Percentiles rank a stretch among this genome's conserved stretches.
Evolutionary conservation across 2,329 filamentous ascomycete genomes (phyloP).

Genomic region (Colletotrichum lupini): DNA sequence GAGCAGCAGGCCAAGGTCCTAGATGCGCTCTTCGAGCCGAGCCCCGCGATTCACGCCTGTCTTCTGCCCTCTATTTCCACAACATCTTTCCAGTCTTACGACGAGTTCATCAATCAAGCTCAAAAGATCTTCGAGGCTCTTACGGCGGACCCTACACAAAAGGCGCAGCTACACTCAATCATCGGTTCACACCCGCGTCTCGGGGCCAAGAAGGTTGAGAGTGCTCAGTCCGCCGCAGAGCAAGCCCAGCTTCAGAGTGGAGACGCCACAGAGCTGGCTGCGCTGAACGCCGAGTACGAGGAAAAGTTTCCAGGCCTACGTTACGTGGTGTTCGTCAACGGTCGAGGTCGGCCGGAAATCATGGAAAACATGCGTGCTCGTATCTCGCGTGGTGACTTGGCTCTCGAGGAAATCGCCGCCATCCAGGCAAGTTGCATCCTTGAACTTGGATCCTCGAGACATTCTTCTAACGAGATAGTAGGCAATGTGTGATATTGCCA

Average conservation of each 20-base stretch:
- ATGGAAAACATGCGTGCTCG: conserved; percentile 84
- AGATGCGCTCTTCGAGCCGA: conserved; percentile 88
- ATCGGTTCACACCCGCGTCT: conserved; percentile 86
- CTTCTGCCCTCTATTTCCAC: conserved; percentile 73
- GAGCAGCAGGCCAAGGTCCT: conserved; percentile 68
- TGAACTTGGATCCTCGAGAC: too few relatives aligned
- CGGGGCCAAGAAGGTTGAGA: conserved; percentile 85
- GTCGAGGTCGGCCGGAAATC: conserved; percentile 76
- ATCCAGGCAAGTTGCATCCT: conserved; percentile 70
- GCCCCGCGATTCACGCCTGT: conserved; percentile 77
- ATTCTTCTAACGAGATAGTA: conserved; percentile 44
- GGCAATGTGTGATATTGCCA: conserved; percentile 94
- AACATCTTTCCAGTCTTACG: conserved; percentile 72
- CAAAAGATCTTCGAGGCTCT: conserved; percentile 72
- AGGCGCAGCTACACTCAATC: conserved; percentile 73
- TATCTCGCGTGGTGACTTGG: conserved; percentile 75
- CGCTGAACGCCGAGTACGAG: conserved; percentile 84
- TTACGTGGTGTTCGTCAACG: conserved; percentile 95
- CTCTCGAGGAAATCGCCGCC: conserved; percentile 76
- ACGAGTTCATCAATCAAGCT: conserved; percentile 74
- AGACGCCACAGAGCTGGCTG: conserved; percentile 68
- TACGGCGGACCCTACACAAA: conserved; percentile 58
- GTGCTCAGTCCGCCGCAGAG: conserved; percentile 81
- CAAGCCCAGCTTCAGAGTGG: conserved; percentile 77
- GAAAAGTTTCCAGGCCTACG: conserved; percentile 81